Evolutionary conservation across 371 early-diverging fungal genomes (phyloP), one percentile per base, ranked within the genome.

Genomic region (Mucor velutinosus): DNA sequence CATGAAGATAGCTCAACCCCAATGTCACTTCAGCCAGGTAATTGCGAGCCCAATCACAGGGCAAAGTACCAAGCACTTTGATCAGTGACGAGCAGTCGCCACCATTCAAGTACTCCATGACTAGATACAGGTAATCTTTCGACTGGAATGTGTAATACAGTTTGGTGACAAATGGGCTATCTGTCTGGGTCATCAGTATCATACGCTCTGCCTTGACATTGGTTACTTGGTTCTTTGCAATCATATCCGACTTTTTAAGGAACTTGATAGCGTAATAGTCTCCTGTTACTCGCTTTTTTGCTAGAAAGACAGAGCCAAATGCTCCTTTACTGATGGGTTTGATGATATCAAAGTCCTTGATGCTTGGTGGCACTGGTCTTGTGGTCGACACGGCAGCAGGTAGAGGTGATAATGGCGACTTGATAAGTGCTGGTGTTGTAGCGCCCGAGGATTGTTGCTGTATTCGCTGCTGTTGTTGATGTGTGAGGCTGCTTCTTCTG

Each of bases 41-140:
- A 74, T 94, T 95, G 61, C 89, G 87, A 0, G 96, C 94, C 91
- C 95, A 94, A 60, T 93, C 92, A 68, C 94, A 94, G n/a, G 94
- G 91, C 60, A 98, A 81, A 45, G 84, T 86, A 11, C 95, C 95
- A 19, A 96, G 80, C 0, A 87, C 88, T 76, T 97, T 97, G 65
- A 97, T 82, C 27, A 99, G 77, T 0, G 97, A 91, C 12, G 95
- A 95, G 61, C 96, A 95, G 74, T 99, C 99, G 3, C 99, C 99
- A 29, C 99, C 99, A 72, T 95, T 96, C 58, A 97, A 76, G 74
- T 97, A 99, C 72, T 97, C 98, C 90, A 99, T 91, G 1, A 97
- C 98, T 32, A 97, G 79, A 68, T 95, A 99, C 41, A 99, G 79
- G 72, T 94, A 92, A 41, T 96, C 94, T 47, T 89, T 89, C 60